Percentiles rank a stretch among this genome's conserved stretches.
These are phyloP conservation scores for Periconia sp. DNA, from an alignment of 2,329 filamentous ascomycete genomes.

Conservation along the genomic window DNA sequence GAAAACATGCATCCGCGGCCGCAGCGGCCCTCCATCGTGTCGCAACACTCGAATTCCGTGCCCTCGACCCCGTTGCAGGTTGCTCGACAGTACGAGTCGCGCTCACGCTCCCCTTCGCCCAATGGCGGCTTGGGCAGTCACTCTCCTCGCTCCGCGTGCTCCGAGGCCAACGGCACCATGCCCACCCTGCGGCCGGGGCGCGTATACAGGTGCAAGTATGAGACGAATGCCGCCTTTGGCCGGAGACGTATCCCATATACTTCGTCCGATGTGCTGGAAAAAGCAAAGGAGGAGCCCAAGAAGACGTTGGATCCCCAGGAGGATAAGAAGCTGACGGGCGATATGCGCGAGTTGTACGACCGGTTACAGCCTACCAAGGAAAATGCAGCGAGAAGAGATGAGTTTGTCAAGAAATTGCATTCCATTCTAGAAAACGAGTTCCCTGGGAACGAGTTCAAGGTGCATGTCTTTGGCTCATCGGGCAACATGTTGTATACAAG, in stretches of 20 bases:
- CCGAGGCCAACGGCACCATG: constrained; percentile 79
- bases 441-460: constrained; percentile 87
- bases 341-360: constrained; percentile 86
- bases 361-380: constrained; percentile 81
- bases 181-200: constrained; percentile 69
- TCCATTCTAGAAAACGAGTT: constrained; percentile 87
- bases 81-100: constrained; percentile 81
- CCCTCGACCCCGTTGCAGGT: constrained; percentile 93
- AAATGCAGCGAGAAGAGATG: constrained; percentile 76
- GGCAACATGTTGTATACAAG: constrained; percentile 93
- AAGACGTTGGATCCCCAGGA: constrained; percentile 46
- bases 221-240: constrained; percentile 82
- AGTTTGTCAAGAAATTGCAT: constrained; percentile 86
- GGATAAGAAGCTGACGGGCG: constrained; percentile 68
- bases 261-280: constrained; percentile 81
- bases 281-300: constrained; percentile 72
- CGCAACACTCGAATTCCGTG: constrained; percentile 83
- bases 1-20: constrained; percentile 23
- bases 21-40: constrained; percentile 58
- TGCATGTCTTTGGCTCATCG: constrained; percentile 96
- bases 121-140: constrained; percentile 73
- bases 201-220: constrained; percentile 77
- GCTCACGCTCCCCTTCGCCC: constrained; percentile 79
- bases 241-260: constrained; percentile 91
- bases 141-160: constrained; percentile 88